A percentile compares a stretch with the other conserved stretches of the same genome.
phyloP scores from a whole-genome alignment of 495 filamentous ascomycete genomes.

The Penicillium lagena region DNA sequence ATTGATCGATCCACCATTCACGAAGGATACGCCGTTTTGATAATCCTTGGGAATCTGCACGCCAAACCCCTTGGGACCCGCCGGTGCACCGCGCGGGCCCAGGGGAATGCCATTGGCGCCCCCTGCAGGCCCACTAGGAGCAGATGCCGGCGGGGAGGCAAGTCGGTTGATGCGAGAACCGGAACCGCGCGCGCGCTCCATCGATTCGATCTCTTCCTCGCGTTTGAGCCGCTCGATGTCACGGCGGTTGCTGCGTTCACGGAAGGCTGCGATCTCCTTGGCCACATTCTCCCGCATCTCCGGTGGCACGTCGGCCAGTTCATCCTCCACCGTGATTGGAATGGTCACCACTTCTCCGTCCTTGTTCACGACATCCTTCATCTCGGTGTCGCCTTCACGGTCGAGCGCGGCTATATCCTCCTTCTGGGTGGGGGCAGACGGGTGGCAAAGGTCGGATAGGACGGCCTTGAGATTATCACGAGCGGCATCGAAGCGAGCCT shows the following conservation, averaged over 20 bases:
- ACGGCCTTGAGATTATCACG: slow-evolving; percentile 57
- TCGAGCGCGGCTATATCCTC: slow-evolving; percentile 44
- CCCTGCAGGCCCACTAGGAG: slow-evolving; percentile 64
- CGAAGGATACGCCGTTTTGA: slow-evolving; percentile 77
- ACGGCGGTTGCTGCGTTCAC: slow-evolving; percentile 78
- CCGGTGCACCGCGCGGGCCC: slow-evolving; percentile 77
- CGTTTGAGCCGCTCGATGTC: slow-evolving; percentile 80
- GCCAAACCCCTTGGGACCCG: slow-evolving; percentile 69
- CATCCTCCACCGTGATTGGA: slow-evolving; percentile 82
- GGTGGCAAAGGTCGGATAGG: slow-evolving; percentile 67
- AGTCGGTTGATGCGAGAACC: slow-evolving; percentile 61
- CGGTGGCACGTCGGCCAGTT: slow-evolving; percentile 89
- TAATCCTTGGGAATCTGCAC: slow-evolving; percentile 70
- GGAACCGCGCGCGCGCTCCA: slow-evolving; percentile 70
- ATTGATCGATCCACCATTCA: slow-evolving; percentile 72
- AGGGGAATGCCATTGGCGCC: slow-evolving; percentile 79
- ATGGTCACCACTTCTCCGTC: slow-evolving; percentile 84
- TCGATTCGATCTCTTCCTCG: slow-evolving; percentile 88
- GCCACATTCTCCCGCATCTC: slow-evolving; percentile 97
- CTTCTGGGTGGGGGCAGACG: slow-evolving; percentile 43
- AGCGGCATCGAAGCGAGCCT: slow-evolving; percentile 64
- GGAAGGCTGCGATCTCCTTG: slow-evolving; percentile 88
- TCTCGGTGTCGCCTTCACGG: slow-evolving; percentile 61
- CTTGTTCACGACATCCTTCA: slow-evolving; percentile 58
- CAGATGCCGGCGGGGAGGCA: slow-evolving; percentile 58